Percentiles rank a stretch among this genome's conserved stretches.
Evolutionary conservation across 176 grass and related monocot genomes (phyloP).

Genomic region (Stipa capillata): DNA sequence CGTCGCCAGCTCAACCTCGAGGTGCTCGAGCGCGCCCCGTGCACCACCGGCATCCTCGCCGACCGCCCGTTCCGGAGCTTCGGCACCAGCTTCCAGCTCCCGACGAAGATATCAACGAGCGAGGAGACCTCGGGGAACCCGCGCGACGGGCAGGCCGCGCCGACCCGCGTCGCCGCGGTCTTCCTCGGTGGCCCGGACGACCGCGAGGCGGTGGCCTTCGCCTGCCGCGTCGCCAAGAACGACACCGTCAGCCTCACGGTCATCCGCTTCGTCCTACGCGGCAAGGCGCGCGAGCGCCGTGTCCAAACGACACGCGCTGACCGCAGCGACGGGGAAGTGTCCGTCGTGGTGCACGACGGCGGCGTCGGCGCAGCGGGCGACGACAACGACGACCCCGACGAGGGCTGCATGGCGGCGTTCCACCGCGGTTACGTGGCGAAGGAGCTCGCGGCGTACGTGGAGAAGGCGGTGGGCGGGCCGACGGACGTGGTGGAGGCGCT

Average conservation of each 20-base stretch:
- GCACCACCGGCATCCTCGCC: conserved; percentile 11
- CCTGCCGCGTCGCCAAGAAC: conserved; percentile 30
- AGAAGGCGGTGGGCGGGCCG: conserved; percentile 8
- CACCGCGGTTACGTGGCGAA: conserved; percentile 26
- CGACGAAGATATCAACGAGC: not conserved
- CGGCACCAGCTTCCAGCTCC: conserved; percentile 24
- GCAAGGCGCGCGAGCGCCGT: not conserved
- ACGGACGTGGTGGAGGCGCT: conserved; percentile 25
- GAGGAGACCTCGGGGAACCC: not conserved
- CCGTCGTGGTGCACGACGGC: conserved; percentile 6
- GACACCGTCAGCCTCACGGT: not conserved
- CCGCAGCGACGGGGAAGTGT: not conserved
- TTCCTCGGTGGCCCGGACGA: conserved; percentile 44
- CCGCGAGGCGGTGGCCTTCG: conserved; percentile 33
- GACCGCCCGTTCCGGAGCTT: conserved; percentile 34
- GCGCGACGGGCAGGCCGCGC: conserved; percentile 5
- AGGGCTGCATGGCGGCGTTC: conserved; percentile 20
- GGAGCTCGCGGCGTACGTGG: conserved; percentile 26
- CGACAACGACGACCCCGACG: conserved; percentile 6
- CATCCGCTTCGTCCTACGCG: conserved; percentile 18
- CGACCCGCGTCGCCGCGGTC: conserved; percentile 15
- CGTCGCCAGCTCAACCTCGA: conserved; percentile 1
- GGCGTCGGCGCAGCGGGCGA: not conserved
- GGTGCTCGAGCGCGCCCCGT: conserved; percentile 22
- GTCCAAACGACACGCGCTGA: not conserved